phyloP scores from a whole-genome alignment of 805 yeast species.

The Zygosaccharomyces pseudorouxii region DNA sequence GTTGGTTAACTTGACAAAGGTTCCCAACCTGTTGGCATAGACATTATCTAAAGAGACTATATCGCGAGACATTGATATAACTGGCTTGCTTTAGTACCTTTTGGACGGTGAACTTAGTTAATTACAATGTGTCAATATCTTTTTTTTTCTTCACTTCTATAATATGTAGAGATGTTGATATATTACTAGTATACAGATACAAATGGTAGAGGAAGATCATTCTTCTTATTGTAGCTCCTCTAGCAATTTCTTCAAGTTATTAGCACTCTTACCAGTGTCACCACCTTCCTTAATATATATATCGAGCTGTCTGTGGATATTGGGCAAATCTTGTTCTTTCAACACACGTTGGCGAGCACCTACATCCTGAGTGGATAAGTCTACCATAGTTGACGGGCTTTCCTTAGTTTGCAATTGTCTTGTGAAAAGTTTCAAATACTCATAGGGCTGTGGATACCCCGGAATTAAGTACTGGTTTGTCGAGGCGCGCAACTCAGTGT shows the following conservation, averaged over 20 bases:
- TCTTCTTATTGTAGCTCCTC: not conserved
- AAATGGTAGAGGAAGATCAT: not conserved
- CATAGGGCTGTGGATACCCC: conserved; percentile 55
- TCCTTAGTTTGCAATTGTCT: conserved; percentile 36
- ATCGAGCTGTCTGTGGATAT: conserved; percentile 47
- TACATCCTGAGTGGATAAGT: conserved; percentile 23
- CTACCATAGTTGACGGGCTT: conserved; percentile 1
- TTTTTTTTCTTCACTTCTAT: not conserved
- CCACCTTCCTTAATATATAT: conserved; percentile 65
- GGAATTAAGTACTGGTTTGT: conserved; percentile 48
- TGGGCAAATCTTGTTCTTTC: conserved; percentile 47
- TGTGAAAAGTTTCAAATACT: conserved; percentile 55
- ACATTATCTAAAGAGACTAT: conserved; percentile 25
- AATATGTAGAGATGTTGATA: not conserved
- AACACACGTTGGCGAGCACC: conserved; percentile 37
- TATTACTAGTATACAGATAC: not conserved
- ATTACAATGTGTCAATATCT: not conserved
- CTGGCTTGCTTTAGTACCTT: not conserved
- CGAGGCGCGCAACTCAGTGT: not conserved
- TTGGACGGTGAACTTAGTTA: no score
- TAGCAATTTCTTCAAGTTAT: conserved; percentile 25
- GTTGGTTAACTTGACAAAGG: conserved; percentile 19
- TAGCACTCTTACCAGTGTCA: conserved; percentile 54
- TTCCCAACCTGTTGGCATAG: conserved; percentile 28
- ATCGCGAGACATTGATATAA: conserved; percentile 19